Conservation (phyloP, 108 stramenopile species). For the Bacterosira constricta region DNA sequence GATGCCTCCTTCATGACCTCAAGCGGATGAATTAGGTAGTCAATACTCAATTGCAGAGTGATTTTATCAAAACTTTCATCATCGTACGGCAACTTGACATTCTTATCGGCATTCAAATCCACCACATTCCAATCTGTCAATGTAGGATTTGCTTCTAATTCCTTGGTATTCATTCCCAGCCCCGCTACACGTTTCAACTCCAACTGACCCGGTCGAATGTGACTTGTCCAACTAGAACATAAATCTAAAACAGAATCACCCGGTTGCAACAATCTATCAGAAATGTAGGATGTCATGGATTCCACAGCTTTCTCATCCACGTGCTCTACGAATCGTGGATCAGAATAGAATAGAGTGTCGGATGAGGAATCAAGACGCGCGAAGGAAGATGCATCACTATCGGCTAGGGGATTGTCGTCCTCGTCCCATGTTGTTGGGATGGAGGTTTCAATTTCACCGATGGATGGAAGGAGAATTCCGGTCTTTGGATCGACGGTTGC, state of each 20-base stretch:
- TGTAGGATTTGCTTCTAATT: constrained; percentile 65
- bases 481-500: constrained; percentile 70
- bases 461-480: constrained; percentile 70
- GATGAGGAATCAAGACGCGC: constrained; percentile 66
- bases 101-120: constrained; percentile 70
- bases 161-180: constrained; percentile 84
- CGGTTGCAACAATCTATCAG: constrained; percentile 39
- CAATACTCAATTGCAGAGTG: constrained; percentile 90
- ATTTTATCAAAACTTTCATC: constrained; percentile 85
- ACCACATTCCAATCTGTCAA: constrained; percentile 76
- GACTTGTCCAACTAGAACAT: constrained; percentile 90
- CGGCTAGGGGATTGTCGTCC: constrained; percentile 72
- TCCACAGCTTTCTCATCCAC: constrained; percentile 82
- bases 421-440: constrained; percentile 68
- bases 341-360: constrained; percentile 72
- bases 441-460: constrained; percentile 75
- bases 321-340: constrained; percentile 86
- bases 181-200: constrained; percentile 62
- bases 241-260: constrained; percentile 76
- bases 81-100: constrained; percentile 81
- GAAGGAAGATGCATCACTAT: constrained; percentile 36
- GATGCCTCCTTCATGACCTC: constrained; percentile 84
- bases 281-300: constrained; percentile 70
- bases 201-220: constrained; percentile 35
- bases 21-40: constrained; percentile 87